Evolutionary conservation across 148 eudicot genomes (phyloP), one percentile per base, ranked within the genome.

Genomic region (Camellia japonica): DNA sequence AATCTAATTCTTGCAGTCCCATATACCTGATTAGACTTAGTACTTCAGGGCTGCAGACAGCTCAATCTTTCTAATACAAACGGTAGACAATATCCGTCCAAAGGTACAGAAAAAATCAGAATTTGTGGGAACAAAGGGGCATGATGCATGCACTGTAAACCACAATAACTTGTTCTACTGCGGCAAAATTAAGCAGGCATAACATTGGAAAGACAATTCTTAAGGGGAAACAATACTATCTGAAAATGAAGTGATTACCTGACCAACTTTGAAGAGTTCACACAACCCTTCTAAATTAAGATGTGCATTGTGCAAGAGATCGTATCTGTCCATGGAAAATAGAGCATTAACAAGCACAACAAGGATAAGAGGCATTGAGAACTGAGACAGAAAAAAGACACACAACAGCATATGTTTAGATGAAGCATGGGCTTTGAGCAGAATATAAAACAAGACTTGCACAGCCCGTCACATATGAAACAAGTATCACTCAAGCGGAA

Each of bases 231-330:
- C 44, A 19, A 19, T 3, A 7, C 6, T 70, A 19, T 41, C 30
- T 30, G 23, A 23, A 19, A 61, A 42, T 30, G 13, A 18, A 30
- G 56, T 65, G 30, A 42, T 41, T 62, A 96, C 99, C 97, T 96
- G 93, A 80, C 94, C 97, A 87, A 96, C 95, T 84, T 88, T 92
- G 85, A 93, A 96, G 72, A 96, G 98, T 83, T 93, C 98, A 74
- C 86, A 90, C 85, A 96, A 76, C 66, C 98, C 93, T 84, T 90
- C 91, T 23, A 96, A 79, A 84, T 96, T 92, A 60, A 96, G 93
- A 84, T 96, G 99, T 61, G 95, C 88, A 85, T 96, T 96, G 87
- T 96, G 99, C 88, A 96, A 86, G 80, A 96, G 93, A 79, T 96
- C 99, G 73, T 91, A 96, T 80, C 99, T 96, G 90, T 84, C 76